These are phyloP conservation scores for Cadophora luteo-olivacea DNA, from an alignment of 2,329 filamentous ascomycete genomes.

Conservation along the genomic window DNA sequence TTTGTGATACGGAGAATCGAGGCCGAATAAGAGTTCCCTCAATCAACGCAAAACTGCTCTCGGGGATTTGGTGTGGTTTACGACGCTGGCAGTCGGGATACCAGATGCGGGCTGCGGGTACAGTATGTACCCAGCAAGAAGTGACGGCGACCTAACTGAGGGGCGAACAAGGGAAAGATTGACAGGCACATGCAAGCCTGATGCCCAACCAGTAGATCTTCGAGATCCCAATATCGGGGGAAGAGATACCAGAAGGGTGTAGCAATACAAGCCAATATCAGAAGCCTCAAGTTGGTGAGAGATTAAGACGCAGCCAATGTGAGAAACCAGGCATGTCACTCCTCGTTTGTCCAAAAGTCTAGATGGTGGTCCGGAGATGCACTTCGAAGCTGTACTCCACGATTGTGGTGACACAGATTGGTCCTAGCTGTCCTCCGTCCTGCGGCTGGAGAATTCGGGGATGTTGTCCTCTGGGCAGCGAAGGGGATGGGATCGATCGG, in stretches of 20 bases:
- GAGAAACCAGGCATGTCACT: not conserved
- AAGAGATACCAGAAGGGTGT: not conserved
- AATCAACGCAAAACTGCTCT: not conserved
- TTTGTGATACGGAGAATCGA: not conserved
- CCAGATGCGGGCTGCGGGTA: not conserved
- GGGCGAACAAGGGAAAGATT: not conserved
- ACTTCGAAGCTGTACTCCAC: not conserved
- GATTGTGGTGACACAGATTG: not conserved
- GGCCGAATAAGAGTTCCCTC: not conserved
- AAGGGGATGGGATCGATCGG: not conserved
- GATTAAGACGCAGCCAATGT: not conserved
- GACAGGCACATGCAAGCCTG: slow-evolving; percentile 5
- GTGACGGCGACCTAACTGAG: not conserved
- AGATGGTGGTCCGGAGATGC: slow-evolving; percentile 3
- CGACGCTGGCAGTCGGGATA: not conserved
- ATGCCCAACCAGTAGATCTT: slow-evolving; percentile 3
- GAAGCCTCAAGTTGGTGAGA: not conserved
- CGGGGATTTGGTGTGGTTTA: not conserved
- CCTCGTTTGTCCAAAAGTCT: not conserved
- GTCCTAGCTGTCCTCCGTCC: slow-evolving; percentile 1
- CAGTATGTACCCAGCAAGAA: not conserved
- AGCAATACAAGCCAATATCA: not conserved
- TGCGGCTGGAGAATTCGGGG: not conserved
- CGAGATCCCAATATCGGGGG: not conserved
- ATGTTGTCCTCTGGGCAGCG: not conserved